A percentile compares a stretch with the other conserved stretches of the same genome.
phyloP scores from a whole-genome alignment of 2,329 filamentous ascomycete genomes.

The Fusarium pseudograminearum region DNA sequence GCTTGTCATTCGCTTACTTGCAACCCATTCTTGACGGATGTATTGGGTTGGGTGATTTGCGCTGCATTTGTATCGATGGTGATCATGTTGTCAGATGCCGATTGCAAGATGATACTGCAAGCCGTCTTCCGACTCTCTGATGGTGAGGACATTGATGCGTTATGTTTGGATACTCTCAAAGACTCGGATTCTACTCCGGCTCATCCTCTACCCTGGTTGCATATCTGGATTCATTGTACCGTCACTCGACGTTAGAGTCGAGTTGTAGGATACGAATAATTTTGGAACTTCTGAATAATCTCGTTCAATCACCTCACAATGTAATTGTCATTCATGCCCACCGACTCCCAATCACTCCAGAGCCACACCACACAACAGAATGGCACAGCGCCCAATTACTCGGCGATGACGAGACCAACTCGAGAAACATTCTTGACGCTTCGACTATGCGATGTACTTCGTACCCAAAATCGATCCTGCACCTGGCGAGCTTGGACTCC shows the following conservation, averaged over 20 bases:
- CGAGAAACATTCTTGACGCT: background rate
- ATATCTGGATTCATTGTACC: background rate
- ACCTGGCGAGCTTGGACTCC: background rate
- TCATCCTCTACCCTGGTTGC: background rate
- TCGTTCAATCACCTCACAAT: background rate
- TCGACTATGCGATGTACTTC: background rate
- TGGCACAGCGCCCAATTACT: background rate
- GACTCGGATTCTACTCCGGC: rapidly evolving
- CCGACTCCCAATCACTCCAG: background rate
- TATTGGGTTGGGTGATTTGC: too few species aligned
- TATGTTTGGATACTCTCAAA: background rate
- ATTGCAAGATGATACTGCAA: too few species aligned
- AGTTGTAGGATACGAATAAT: background rate
- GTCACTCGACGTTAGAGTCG: too few species aligned
- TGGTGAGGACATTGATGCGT: background rate
- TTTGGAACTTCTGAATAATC: background rate
- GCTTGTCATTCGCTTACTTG: too few species aligned
- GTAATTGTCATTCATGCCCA: background rate
- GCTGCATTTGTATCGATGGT: rapidly evolving
- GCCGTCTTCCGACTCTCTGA: too few species aligned
- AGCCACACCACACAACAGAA: background rate
- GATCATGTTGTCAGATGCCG: too few species aligned
- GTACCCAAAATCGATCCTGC: background rate
- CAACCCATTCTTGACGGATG: too few species aligned
- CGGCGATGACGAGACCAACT: background rate